Percentiles rank a stretch among this genome's conserved stretches.
Evolutionary conservation across 1,284 basidiomycete species (phyloP).

Genomic region (Sporisorium sorghi): DNA sequence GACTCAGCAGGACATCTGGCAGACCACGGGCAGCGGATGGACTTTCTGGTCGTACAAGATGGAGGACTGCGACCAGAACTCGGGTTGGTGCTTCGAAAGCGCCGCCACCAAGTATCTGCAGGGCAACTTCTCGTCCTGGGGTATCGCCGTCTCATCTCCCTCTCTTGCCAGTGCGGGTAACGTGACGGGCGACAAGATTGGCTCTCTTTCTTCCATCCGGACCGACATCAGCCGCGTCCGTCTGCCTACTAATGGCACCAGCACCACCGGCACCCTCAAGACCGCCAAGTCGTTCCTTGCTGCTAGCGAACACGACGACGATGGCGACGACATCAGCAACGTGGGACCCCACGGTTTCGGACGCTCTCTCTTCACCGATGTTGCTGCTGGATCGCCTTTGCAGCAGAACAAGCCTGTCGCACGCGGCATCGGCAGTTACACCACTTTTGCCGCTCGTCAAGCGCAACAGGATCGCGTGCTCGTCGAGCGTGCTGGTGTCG

Average conservation of each 20-base stretch:
- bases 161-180: constrained; percentile 9
- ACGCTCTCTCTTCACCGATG: constrained; percentile 20
- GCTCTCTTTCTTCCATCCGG: constrained; percentile 16
- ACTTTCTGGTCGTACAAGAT: constrained; percentile 78
- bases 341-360: constrained; percentile 42
- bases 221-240: constrained; percentile 35
- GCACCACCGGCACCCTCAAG: constrained; percentile 7
- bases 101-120: constrained; percentile 54
- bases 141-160: constrained; percentile 30
- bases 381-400: neutral
- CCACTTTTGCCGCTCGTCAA: constrained; percentile 28
- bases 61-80: constrained; percentile 65
- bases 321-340: constrained; percentile 13
- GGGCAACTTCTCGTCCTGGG: constrained; percentile 58
- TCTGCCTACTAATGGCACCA: constrained; percentile 23
- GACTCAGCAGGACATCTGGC: constrained; percentile 76
- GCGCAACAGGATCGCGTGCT: constrained; percentile 12
- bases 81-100: constrained; percentile 67
- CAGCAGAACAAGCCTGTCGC: neutral
- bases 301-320: constrained; percentile 11
- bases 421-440: constrained; percentile 32
- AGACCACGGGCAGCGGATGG: constrained; percentile 77
- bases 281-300: constrained; percentile 31
- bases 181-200: constrained; percentile 22
- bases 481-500: neutral